These are phyloP conservation scores for Boletus huronensis DNA, from an alignment of 768 basidiomycete genomes.

Conservation along the genomic window DNA sequence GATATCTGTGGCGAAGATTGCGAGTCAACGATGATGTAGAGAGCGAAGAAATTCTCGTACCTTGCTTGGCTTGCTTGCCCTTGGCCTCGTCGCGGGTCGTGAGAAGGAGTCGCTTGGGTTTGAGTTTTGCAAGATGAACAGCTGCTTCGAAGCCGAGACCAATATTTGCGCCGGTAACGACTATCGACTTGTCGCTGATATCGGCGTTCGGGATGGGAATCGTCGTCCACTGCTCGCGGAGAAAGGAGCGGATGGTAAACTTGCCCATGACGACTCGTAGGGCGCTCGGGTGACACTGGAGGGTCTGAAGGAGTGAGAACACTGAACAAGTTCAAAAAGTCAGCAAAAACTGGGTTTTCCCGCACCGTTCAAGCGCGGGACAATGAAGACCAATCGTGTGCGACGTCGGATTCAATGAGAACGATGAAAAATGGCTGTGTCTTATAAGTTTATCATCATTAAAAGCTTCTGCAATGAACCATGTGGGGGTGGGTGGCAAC, in stretches of 20 bases:
- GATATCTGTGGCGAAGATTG: constrained; percentile 10
- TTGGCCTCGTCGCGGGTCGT: constrained; percentile 25
- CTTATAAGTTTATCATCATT: not conserved
- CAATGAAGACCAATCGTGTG: not conserved
- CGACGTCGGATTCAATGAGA: not conserved
- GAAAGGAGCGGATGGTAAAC: constrained; percentile 13
- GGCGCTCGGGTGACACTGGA: not conserved
- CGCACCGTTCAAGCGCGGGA: not conserved
- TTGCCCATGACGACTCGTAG: constrained; percentile 24
- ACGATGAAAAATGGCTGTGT: not conserved
- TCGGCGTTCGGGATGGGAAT: constrained; percentile 23
- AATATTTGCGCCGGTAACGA: constrained; percentile 27
- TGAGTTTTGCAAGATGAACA: constrained; percentile 24
- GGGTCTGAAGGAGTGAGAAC: not conserved
- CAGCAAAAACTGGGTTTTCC: not conserved
- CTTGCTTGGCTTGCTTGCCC: constrained; percentile 15
- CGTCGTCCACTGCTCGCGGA: constrained; percentile 29
- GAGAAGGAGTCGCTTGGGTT: constrained; percentile 23
- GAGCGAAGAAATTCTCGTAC: constrained; percentile 4
- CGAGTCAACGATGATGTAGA: not conserved
- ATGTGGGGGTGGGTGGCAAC: no score
- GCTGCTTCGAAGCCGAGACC: constrained; percentile 32
- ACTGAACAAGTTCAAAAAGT: not conserved
- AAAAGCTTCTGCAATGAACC: not conserved
- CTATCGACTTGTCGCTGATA: constrained; percentile 21